Base-by-base conservation (phyloP, 148 eudicot species). In the Polygonum aviculare region DNA sequence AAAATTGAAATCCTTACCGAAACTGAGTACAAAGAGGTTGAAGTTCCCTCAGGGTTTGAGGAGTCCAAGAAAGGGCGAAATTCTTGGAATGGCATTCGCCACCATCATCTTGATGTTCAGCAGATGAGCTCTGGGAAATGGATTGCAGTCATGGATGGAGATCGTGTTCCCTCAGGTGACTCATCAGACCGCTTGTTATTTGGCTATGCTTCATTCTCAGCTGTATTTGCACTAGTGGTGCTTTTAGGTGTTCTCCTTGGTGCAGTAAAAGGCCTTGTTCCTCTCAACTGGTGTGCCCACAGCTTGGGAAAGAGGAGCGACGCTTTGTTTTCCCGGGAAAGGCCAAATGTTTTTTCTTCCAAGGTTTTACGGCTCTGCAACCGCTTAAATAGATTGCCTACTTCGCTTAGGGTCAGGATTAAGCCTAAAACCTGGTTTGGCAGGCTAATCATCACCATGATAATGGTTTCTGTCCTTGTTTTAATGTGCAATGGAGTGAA, bases 121-220 rank as follows among this genome's bases (percentile, higher is more conserved):
- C 86, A 79, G 85, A 86, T 95, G 22, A 82, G 84, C 76, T 83
- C 96, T 4, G 91, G 97, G 19, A 81, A 84, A 77, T 95, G 99
- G 99, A 78, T 95, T 38, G 97, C 84, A 52, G 79, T 95, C 74
- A 82, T 89, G 85, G 99, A 95, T 78, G 99, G 96, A 40, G 99
- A 95, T 63, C 86, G 96, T 50, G 94, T 93, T 62, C 91, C 94
- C 2, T 95, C 99, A 0, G 99, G 99, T 11, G 96, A 95, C 74
- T 36, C 85, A 35, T 33, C 67, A 54, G 81, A 78, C 18, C 89
- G 97, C 39, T 83, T 84, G 60, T 36, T 87, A 48, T 74, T 88
- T 45, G 99, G 99, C 3, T 88, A 75, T 74, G 84, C 82, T 70
- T 90, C 92, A 3, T 60, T 90, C 72, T 9, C 86, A 9, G 82